Base-by-base conservation (phyloP, 176 grass and related monocot species). In the Carex kokanica region DNA sequence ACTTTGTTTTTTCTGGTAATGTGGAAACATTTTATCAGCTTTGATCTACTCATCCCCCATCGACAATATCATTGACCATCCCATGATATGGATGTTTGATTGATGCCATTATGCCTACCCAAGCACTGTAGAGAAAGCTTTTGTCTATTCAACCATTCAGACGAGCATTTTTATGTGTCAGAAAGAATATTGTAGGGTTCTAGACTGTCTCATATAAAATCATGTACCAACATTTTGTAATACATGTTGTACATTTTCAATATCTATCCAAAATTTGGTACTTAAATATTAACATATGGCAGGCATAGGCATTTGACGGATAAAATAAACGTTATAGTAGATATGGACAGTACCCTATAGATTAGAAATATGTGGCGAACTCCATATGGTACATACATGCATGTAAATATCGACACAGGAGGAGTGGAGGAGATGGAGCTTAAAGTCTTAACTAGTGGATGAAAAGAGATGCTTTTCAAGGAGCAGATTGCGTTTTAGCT, bases 1-100 rank as follows among this genome's bases (percentile, higher is more conserved):
- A 68, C 45, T 15, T 36, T 71, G n/a, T 71, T 71, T 67, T 38
- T 43, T 43, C 38, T 4, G n/a, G 21, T 9, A 78, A 56, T 78
- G 13, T 78, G 49, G 51, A 8, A 78, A 78, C 12, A 78, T 78
- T 18, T 54, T 32, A 78, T 78, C 43, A 71, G 67, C 21, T 74
- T 74, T 53, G 21, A 78, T 78, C 24, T 78, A 78, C 51, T 56
- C 73, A 78, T 78, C 25, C 52, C 21, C 73, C 51, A 78, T 56
- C 27, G 45, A 78, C 1, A 78, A 32, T 32, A 56, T 18, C 47
- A 55, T 78, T 78, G 73, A 78, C 24, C 25, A 14, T 29, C 7
- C 52, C 73, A 56, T 78, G 24, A 78, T 78, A 56, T 78, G 49
- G 73, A 78, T 78, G 49, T 56, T 55, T 78, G 49, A 78, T 56